Evolutionary conservation across 2,329 filamentous ascomycete species (phyloP), one percentile per base, ranked within the genome.

Genomic region (Arthroderma sp.): DNA sequence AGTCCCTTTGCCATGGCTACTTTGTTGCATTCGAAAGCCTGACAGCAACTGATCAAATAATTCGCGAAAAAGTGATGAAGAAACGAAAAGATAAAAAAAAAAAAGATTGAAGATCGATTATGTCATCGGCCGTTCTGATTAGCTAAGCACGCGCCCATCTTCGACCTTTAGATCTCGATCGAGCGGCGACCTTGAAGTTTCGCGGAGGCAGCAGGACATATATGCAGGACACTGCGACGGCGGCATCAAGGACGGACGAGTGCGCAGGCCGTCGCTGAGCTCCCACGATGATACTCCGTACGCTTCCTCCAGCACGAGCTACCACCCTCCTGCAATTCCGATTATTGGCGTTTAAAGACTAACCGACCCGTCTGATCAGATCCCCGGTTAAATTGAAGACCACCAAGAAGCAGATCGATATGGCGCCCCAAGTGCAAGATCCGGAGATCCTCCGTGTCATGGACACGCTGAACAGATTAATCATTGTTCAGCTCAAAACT

Each of bases 1-100:
- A 87, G 78, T 69, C 88, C 87, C 72, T 95, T 96, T 23, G 91
- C 91, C 91, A 96, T 97, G 51, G 37, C 37, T 54, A 7, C 37
- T n/a, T 19, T 9, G 11, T 37, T 37, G 33, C 5, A 35, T 35
- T 37, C 8, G 38, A n/a, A 39, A 5, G 17, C n/a, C 23, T 13
- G 2, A 25, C 13, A 2, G 11, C 23, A 11, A 8, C 13, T 13
- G 25, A 17, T 33, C 2, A 51, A n/a, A 33, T 9, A 25, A 23
- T 28, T 21, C 9, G 17, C 44, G 9, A 15, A n/a, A 13, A 51
- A 33, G 35, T n/a, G 35, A 38, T 3, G n/a, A n/a, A 13, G 35
- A 31, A 31, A 7, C 28, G 35, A 38, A 38, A n/a, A 38, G 35
- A 38, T 38, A 4, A 51, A 33, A 33, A 31, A 51, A 51, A 51